phyloP scores from a whole-genome alignment of 129 eudicot genomes.

The Pseudognaphalium luteoalbum region DNA sequence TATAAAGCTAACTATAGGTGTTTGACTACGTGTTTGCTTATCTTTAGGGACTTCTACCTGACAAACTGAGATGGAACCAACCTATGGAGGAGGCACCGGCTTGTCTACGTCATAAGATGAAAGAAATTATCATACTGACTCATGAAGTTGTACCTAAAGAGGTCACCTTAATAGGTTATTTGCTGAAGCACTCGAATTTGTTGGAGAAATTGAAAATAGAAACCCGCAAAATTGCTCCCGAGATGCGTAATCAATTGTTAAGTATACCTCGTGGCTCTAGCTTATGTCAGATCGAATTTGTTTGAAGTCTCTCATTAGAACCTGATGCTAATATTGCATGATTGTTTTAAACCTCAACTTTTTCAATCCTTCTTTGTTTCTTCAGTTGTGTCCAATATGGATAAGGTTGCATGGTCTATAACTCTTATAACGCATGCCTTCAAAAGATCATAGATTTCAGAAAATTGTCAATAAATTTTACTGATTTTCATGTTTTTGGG shows the following conservation, averaged over 20 bases:
- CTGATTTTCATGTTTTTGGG: too few species aligned
- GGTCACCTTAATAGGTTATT: constrained; percentile 14
- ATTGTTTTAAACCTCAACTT: too few species aligned
- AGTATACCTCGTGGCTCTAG: background rate
- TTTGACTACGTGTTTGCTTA: background rate
- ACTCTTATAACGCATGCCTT: too few species aligned
- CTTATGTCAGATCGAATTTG: background rate
- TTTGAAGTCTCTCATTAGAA: background rate
- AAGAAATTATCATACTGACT: constrained; percentile 9
- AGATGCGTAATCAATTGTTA: background rate
- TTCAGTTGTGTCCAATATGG: too few species aligned
- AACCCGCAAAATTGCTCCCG: background rate
- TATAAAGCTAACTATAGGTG: too few species aligned
- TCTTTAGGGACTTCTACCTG: constrained; percentile 25
- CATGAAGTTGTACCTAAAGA: constrained; percentile 11
- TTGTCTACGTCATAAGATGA: constrained; percentile 18
- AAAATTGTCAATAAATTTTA: too few species aligned
- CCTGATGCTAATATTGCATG: background rate
- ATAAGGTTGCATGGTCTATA: too few species aligned
- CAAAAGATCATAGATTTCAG: too few species aligned
- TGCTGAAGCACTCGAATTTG: background rate
- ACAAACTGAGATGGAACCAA: constrained; percentile 12
- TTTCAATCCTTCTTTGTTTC: too few species aligned
- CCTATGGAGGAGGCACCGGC: constrained; percentile 4
- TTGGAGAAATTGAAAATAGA: background rate